Conservation (phyloP, 805 yeast species). For the Kluyveromyces siamensis region DNA sequence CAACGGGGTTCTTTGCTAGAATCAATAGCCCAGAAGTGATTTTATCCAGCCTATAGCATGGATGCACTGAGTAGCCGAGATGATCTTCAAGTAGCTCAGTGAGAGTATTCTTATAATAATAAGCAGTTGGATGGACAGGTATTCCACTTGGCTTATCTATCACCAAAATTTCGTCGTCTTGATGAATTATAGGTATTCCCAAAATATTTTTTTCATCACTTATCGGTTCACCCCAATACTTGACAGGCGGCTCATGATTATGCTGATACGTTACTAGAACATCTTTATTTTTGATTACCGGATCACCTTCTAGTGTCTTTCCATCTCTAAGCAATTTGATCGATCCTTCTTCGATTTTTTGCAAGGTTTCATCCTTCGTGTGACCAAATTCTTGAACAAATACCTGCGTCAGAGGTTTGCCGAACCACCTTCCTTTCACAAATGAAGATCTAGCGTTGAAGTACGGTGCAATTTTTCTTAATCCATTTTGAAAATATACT, state of each 20-base stretch:
- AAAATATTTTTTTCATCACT: constrained; percentile 16
- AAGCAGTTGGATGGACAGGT: constrained; percentile 93
- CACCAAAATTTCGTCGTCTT: constrained; percentile 67
- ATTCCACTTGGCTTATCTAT: constrained; percentile 90
- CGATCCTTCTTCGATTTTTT: constrained; percentile 13
- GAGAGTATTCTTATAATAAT: constrained; percentile 62
- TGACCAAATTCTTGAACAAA: constrained; percentile 32
- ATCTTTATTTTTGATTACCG: constrained; percentile 23
- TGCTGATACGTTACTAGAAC: constrained; percentile 35
- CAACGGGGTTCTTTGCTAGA: constrained; percentile 19
- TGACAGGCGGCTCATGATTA: constrained; percentile 84
- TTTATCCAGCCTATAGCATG: constrained; percentile 83
- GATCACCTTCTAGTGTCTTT: constrained; percentile 8
- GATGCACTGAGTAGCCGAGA: constrained; percentile 43
- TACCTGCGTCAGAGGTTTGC: constrained; percentile 31
- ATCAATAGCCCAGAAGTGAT: constrained; percentile 89
- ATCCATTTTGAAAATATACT: constrained; percentile 23
- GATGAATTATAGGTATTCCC: constrained; percentile 55
- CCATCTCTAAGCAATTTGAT: constrained; percentile 16
- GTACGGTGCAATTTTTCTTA: constrained; percentile 36
- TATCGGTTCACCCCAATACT: constrained; percentile 25
- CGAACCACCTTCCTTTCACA: constrained; percentile 39
- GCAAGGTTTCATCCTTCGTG: constrained; percentile 12
- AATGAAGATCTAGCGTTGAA: constrained; percentile 28
- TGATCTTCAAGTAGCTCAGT: constrained; percentile 66